A percentile compares a stretch with the other conserved stretches of the same genome.
Conservation (phyloP, 2,329 filamentous ascomycete species). For the Aspergillus fumigatus region DNA sequence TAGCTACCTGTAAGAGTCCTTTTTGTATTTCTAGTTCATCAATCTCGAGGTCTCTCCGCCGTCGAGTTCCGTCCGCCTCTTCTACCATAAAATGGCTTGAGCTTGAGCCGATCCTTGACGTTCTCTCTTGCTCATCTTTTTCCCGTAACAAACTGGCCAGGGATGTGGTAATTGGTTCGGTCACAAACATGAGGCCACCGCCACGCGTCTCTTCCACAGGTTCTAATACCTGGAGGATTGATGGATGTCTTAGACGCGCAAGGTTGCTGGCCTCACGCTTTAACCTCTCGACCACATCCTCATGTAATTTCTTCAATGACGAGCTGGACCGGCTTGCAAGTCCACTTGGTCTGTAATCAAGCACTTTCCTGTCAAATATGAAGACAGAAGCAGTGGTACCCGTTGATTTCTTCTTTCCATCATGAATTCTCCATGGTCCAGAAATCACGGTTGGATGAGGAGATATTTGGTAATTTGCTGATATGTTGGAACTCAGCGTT, state of each 20-base stretch:
- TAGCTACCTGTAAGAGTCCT: slow-evolving; percentile 85
- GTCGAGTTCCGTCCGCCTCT: slow-evolving; percentile 67
- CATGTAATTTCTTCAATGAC: slow-evolving; percentile 72
- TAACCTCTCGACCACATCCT: slow-evolving; percentile 85
- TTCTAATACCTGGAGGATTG: slow-evolving; percentile 85
- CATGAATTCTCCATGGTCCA: slow-evolving; percentile 95
- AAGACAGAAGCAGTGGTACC: slow-evolving; percentile 87
- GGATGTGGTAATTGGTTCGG: slow-evolving; percentile 86
- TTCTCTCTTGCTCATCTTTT: slow-evolving; percentile 80
- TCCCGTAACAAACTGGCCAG: slow-evolving; percentile 75
- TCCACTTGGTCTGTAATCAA: slow-evolving; percentile 65
- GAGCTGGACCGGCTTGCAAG: slow-evolving; percentile 59
- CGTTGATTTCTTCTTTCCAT: slow-evolving; percentile 94
- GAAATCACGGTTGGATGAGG: slow-evolving; percentile 70
- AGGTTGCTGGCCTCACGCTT: slow-evolving; percentile 89
- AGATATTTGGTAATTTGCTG: slow-evolving; percentile 81
- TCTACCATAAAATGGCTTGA: slow-evolving; percentile 77
- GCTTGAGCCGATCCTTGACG: slow-evolving; percentile 63
- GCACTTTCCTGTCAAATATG: slow-evolving; percentile 82
- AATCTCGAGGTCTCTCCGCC: slow-evolving; percentile 79
- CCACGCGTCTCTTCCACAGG: slow-evolving; percentile 91
- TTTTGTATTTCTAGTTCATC: slow-evolving; percentile 98
- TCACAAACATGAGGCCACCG: slow-evolving; percentile 92
- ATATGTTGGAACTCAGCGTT: slow-evolving; percentile 90
- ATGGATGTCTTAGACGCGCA: slow-evolving; percentile 83